These are phyloP conservation scores for Solanum hybrid DNA, from an alignment of 305 asterid genomes.

Conservation along the genomic window DNA sequence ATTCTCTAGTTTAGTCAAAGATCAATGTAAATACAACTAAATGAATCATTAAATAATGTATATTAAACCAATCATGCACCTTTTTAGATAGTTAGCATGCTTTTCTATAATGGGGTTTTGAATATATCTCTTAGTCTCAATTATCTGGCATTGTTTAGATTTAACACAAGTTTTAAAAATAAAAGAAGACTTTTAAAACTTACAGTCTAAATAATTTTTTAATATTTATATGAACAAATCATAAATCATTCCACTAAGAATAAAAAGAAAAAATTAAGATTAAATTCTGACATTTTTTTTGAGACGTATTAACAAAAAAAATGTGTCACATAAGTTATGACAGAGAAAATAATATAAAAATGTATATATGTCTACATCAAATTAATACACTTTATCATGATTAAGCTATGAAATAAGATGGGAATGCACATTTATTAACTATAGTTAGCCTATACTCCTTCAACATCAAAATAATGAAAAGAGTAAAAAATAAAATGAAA, in stretches of 20 bases:
- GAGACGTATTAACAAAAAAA: fast-evolving
- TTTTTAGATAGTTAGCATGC: background rate
- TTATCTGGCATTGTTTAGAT: fast-evolving
- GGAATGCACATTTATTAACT: background rate
- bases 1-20: background rate
- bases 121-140: background rate
- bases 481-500: no score
- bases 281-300: no score
- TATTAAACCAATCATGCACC: background rate
- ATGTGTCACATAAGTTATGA: background rate
- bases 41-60: background rate
- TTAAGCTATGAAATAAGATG: background rate
- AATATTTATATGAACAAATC: fast-evolving
- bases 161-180: no score
- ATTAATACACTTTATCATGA: background rate
- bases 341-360: background rate
- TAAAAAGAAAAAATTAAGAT: fast-evolving
- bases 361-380: background rate
- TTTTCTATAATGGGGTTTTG: background rate
- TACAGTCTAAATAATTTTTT: no score
- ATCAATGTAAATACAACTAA: background rate
- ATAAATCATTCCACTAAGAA: no score
- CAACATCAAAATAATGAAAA: no score
- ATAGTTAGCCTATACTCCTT: background rate
- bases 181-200: no score